phyloP scores from a whole-genome alignment of 768 basidiomycete species.

The Boletellus sp. region DNA sequence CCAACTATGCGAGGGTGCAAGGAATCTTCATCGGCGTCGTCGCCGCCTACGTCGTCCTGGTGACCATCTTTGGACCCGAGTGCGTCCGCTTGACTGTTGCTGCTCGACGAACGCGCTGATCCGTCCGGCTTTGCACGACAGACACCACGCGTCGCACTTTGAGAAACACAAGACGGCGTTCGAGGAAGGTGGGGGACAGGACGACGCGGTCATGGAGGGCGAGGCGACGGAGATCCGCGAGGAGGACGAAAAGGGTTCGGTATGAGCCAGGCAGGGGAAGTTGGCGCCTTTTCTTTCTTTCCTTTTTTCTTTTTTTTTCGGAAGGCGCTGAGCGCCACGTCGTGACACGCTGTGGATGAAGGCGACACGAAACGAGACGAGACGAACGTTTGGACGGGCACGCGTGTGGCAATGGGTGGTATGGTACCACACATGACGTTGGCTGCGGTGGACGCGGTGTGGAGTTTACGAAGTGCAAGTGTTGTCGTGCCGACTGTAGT shows the following conservation, averaged over 20 bases:
- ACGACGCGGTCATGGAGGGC: slow-evolving; percentile 41
- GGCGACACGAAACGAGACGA: too few species aligned
- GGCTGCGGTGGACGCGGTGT: too few species aligned
- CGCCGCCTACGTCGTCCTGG: slow-evolving; percentile 68
- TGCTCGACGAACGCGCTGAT: too few species aligned
- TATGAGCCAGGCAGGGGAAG: background rate
- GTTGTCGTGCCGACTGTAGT: too few species aligned
- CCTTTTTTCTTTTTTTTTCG: too few species aligned
- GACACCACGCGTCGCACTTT: slow-evolving; percentile 75
- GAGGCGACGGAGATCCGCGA: slow-evolving; percentile 8
- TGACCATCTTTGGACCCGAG: slow-evolving; percentile 79
- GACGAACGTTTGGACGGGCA: too few species aligned
- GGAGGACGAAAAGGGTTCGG: slow-evolving; percentile 19
- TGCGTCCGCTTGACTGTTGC: slow-evolving; percentile 32
- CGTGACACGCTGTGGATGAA: too few species aligned
- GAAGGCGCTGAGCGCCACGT: too few species aligned
- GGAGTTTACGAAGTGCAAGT: too few species aligned
- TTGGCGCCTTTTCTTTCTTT: background rate
- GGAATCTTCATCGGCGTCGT: slow-evolving; percentile 88
- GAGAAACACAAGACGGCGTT: slow-evolving; percentile 79
- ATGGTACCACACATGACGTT: too few species aligned
- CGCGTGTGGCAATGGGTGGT: too few species aligned
- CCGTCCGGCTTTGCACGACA: slow-evolving; percentile 21
- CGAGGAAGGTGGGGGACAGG: slow-evolving; percentile 65
- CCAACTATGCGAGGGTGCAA: slow-evolving; percentile 75